Percentiles rank a stretch among this genome's conserved stretches.
phyloP scores from a whole-genome alignment of 768 basidiomycete species.

The Calocera cornea region DNA sequence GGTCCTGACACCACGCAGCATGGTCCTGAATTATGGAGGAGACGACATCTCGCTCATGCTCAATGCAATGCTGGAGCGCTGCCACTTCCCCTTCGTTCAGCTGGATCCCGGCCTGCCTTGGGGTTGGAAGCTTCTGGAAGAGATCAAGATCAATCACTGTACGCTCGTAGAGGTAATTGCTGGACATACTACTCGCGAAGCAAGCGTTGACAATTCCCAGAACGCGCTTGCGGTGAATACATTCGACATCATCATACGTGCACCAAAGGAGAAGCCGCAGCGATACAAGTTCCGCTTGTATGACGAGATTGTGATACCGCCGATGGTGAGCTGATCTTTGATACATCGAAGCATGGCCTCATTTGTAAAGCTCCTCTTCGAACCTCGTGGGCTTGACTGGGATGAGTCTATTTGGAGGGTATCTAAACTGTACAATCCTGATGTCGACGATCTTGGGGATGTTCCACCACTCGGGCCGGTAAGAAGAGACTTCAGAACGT shows the following conservation, averaged over 20 bases:
- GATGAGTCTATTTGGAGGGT: constrained; percentile 26
- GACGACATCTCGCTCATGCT: constrained; percentile 91
- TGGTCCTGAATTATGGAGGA: constrained; percentile 76
- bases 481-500: constrained; percentile 20
- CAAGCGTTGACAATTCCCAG: constrained; percentile 29
- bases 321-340: constrained; percentile 48
- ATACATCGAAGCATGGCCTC: not conserved
- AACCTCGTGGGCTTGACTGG: constrained; percentile 85
- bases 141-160: constrained; percentile 71
- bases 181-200: not conserved
- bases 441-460: constrained; percentile 60
- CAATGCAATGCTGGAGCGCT: constrained; percentile 60
- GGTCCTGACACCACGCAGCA: constrained; percentile 30
- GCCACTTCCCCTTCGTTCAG: constrained; percentile 79
- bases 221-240: constrained; percentile 78
- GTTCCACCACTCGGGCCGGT: constrained; percentile 33
- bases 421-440: constrained; percentile 45
- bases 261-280: constrained; percentile 58
- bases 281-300: constrained; percentile 86
- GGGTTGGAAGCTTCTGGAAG: constrained; percentile 87
- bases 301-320: constrained; percentile 88
- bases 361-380: constrained; percentile 63
- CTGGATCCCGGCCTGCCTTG: constrained; percentile 61
- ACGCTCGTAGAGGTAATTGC: constrained; percentile 70
- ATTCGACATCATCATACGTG: constrained; percentile 78